These are phyloP conservation scores for Erodium chrysanthum DNA, from an alignment of 441 rosid species.

Conservation along the genomic window DNA sequence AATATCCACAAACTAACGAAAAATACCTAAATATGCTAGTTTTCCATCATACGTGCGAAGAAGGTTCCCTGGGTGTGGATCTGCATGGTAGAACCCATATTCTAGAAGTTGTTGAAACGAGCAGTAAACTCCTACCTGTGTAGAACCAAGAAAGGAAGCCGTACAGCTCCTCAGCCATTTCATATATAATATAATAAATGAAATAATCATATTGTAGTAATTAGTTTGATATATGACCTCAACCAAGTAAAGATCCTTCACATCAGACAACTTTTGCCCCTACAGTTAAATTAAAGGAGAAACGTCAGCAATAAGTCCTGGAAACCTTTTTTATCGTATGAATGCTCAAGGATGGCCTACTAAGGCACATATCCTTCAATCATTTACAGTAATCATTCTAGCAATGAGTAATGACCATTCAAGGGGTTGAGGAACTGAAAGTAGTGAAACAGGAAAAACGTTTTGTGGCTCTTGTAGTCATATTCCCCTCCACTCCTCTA, in stretches of 20 bases:
- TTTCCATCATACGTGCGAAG: constrained; percentile 78
- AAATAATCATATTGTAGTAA: background rate
- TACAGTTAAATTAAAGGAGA: constrained; percentile 25
- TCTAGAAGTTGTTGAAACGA: constrained; percentile 91
- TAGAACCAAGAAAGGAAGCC: constrained; percentile 17
- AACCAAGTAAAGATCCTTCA: constrained; percentile 68
- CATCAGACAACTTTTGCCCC: constrained; percentile 79
- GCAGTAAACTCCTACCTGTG: constrained; percentile 92
- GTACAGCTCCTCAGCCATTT: constrained; percentile 8
- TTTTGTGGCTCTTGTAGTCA: no score
- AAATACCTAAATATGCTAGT: constrained; percentile 79
- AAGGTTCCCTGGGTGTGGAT: constrained; percentile 98
- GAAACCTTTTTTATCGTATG: constrained; percentile 5
- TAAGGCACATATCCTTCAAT: background rate
- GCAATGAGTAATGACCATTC: background rate
- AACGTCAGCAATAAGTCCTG: constrained; percentile 16
- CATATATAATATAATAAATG: background rate
- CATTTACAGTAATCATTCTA: background rate
- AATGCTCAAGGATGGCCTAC: background rate
- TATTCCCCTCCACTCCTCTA: background rate
- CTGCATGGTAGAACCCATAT: constrained; percentile 94
- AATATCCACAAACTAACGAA: background rate
- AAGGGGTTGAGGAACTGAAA: background rate
- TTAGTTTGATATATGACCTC: constrained; percentile 39
- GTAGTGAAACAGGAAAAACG: no score